Evolutionary conservation across 345 rosid genomes (phyloP).

Genomic region (Lumnitzera racemosa): DNA sequence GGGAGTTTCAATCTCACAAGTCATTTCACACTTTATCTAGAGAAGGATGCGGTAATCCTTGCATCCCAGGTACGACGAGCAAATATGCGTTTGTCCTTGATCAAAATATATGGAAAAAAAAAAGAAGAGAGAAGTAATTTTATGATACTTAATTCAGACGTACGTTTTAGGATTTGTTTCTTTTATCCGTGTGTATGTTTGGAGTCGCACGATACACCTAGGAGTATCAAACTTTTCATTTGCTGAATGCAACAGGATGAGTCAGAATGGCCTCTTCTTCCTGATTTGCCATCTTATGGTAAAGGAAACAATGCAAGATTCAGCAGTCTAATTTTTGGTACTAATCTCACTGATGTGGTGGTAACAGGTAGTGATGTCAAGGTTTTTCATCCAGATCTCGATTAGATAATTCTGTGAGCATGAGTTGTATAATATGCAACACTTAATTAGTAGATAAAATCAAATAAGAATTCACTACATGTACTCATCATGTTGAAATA

Average conservation of each 20-base stretch:
- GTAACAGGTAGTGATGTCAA: constrained; percentile 40
- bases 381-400: too few relatives aligned
- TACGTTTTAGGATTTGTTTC: background rate
- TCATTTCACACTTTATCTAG: constrained; percentile 73
- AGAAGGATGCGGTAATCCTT: constrained; percentile 52
- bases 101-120: background rate
- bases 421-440: too few relatives aligned
- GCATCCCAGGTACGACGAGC: constrained; percentile 49
- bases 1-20: constrained; percentile 82
- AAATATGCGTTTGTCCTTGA: too few relatives aligned
- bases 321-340: constrained; percentile 58
- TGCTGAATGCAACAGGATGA: constrained; percentile 40
- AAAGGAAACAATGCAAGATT: constrained; percentile 59
- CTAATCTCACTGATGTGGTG: constrained; percentile 71
- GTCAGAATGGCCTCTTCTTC: constrained; percentile 55
- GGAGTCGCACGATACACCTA: background rate
- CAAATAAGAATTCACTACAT: too few relatives aligned
- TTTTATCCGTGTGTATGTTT: background rate
- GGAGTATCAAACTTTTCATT: too few relatives aligned
- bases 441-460: too few relatives aligned
- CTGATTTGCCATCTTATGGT: constrained; percentile 65
- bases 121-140: too few relatives aligned
- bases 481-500: too few relatives aligned
- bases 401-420: too few relatives aligned
- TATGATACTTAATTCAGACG: background rate